Conservation (phyloP, 1,284 basidiomycete species). For the Dichomitus squalens region DNA sequence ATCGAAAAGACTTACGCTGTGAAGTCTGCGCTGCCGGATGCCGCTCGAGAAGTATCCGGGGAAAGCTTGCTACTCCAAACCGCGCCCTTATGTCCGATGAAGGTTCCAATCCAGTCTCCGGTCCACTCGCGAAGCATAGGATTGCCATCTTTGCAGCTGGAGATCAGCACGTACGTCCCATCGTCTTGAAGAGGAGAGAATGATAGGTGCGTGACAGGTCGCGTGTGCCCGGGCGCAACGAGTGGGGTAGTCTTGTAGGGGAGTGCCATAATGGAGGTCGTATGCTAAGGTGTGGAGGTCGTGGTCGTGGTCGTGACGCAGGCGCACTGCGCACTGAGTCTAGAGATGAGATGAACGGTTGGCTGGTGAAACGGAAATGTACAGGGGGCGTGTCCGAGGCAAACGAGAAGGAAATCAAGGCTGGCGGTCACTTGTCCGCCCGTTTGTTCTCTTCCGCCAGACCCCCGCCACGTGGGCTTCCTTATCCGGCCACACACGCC, state of each 20-base stretch:
- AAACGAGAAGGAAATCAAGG: slow-evolving; percentile 5
- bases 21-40: slow-evolving; percentile 96
- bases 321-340: slow-evolving; percentile 61
- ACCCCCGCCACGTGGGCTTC: slow-evolving; percentile 20
- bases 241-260: slow-evolving; percentile 69
- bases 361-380: slow-evolving; percentile 20
- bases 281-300: slow-evolving; percentile 31
- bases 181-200: slow-evolving; percentile 88
- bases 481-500: neutral
- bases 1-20: slow-evolving; percentile 73
- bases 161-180: slow-evolving; percentile 85
- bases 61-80: slow-evolving; percentile 97
- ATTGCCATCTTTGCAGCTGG: slow-evolving; percentile 95
- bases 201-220: slow-evolving; percentile 92
- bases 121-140: slow-evolving; percentile 97
- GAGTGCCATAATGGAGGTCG: slow-evolving; percentile 31
- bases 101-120: slow-evolving; percentile 99
- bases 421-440: slow-evolving; percentile 1
- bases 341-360: slow-evolving; percentile 35
- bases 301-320: slow-evolving; percentile 36
- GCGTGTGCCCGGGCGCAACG: slow-evolving; percentile 79
- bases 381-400: slow-evolving; percentile 10
- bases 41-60: slow-evolving; percentile 83
- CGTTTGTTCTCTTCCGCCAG: neutral
- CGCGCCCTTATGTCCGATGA: slow-evolving; percentile 97